A percentile compares a stretch with the other conserved stretches of the same genome.
These are phyloP conservation scores for Paxillus involutus DNA, from an alignment of 768 basidiomycete species.

Conservation along the genomic window DNA sequence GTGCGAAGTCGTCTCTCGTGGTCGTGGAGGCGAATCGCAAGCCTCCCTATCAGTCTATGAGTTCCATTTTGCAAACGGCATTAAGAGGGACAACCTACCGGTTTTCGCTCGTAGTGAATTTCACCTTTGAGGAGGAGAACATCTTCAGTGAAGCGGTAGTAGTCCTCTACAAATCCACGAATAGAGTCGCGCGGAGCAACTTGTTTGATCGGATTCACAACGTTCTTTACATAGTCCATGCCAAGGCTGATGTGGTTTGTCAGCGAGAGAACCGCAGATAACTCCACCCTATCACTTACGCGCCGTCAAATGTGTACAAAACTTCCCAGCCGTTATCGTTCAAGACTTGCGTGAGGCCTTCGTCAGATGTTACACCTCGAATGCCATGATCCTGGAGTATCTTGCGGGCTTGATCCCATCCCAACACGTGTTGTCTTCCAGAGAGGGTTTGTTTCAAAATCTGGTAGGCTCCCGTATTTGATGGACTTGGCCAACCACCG, in stretches of 20 bases:
- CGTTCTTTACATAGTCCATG: conserved; percentile 44
- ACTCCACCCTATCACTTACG: conserved; percentile 26
- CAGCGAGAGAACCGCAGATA: conserved; percentile 1
- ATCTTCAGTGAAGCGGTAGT: conserved; percentile 30
- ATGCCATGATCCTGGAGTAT: conserved; percentile 16
- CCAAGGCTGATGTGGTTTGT: conserved; percentile 31
- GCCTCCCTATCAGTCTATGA: conserved; percentile 27
- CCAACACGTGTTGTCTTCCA: conserved; percentile 19
- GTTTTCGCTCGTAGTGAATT: conserved; percentile 40
- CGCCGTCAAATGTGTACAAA: conserved; percentile 38
- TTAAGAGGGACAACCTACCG: conserved; percentile 22
- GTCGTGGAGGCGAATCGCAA: conserved; percentile 32
- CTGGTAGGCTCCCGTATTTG: conserved; percentile 18
- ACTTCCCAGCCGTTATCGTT: conserved; percentile 36
- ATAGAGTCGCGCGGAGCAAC: conserved; percentile 35
- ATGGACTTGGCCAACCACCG: conserved; percentile 24
- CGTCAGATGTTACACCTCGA: conserved; percentile 21
- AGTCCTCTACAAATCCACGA: conserved; percentile 43
- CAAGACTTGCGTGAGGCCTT: conserved; percentile 28
- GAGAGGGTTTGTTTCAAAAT: conserved; percentile 17
- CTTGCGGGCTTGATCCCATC: conserved; percentile 22
- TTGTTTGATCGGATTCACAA: conserved; percentile 38
- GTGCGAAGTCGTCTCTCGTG: conserved; percentile 32
- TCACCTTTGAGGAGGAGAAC: conserved; percentile 42
- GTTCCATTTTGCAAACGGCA: background rate